Conservation (phyloP, 2,329 filamentous ascomycete genomes). For the Sporothrix luriei region DNA sequence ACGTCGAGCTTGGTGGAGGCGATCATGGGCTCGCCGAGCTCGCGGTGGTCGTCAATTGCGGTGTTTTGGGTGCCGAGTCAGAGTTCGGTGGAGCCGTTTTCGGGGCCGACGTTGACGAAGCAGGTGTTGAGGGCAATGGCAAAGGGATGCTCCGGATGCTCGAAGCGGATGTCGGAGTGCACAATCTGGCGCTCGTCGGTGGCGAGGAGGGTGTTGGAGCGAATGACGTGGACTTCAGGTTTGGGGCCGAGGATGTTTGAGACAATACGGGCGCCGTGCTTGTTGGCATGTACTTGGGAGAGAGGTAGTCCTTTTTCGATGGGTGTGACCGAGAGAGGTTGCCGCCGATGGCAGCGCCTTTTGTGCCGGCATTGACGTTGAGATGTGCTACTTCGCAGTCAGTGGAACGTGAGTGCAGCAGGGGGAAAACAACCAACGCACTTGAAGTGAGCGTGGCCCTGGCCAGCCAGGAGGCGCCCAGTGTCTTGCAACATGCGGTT, state of each 20-base stretch:
- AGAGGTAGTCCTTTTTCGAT: slow-evolving; percentile 32
- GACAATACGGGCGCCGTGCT: slow-evolving; percentile 35
- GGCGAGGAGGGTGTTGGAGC: slow-evolving; percentile 46
- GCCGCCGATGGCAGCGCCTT: slow-evolving; percentile 37
- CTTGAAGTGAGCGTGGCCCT: slow-evolving; percentile 35
- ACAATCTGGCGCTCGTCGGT: slow-evolving; percentile 53
- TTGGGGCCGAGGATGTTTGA: slow-evolving; percentile 37
- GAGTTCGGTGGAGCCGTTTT: slow-evolving; percentile 61
- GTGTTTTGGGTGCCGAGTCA: slow-evolving; percentile 59
- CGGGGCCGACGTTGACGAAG: slow-evolving; percentile 52
- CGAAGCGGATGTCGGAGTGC: slow-evolving; percentile 63
- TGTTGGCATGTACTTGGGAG: slow-evolving; percentile 41
- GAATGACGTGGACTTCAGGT: slow-evolving; percentile 38
- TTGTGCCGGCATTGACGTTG: slow-evolving; percentile 35
- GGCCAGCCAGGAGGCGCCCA: slow-evolving; percentile 35
- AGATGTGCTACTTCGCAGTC: slow-evolving; percentile 32
- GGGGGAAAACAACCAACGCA: background rate
- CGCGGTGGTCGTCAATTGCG: slow-evolving; percentile 54
- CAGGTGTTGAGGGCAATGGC: slow-evolving; percentile 59
- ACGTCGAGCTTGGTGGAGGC: slow-evolving; percentile 45
- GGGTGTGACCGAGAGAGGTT: slow-evolving; percentile 38
- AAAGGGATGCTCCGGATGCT: slow-evolving; percentile 57
- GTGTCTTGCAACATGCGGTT: slow-evolving; percentile 38
- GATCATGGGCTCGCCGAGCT: slow-evolving; percentile 55
- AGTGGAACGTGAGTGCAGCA: background rate